Conservation (phyloP, 805 yeast species). For the Kazachstania bromeliacearum region DNA sequence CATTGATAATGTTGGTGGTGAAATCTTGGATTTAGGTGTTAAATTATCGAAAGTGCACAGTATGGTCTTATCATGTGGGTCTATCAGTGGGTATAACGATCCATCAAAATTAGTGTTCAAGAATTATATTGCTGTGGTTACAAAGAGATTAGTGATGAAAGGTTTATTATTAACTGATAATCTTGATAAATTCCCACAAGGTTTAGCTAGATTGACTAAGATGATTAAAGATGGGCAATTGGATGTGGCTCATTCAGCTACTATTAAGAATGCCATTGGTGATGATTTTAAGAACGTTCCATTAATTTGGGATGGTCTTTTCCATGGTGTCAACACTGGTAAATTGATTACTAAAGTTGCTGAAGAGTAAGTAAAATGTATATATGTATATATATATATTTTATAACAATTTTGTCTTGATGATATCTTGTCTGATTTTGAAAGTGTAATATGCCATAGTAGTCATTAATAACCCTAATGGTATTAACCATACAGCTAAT, state of each 20-base stretch:
- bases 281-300: slow-evolving; percentile 39
- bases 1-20: slow-evolving; percentile 60
- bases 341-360: slow-evolving; percentile 41
- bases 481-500: slow-evolving; percentile 24
- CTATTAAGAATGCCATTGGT: slow-evolving; percentile 34
- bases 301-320: slow-evolving; percentile 38
- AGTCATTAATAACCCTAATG: slow-evolving; percentile 22
- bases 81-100: slow-evolving; percentile 50
- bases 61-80: slow-evolving; percentile 51
- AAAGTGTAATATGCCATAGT: slow-evolving; percentile 30
- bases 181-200: slow-evolving; percentile 31
- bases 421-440: slow-evolving; percentile 28
- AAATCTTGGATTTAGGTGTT: slow-evolving; percentile 39
- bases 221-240: slow-evolving; percentile 37
- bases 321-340: slow-evolving; percentile 39
- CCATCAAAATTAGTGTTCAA: slow-evolving; percentile 29
- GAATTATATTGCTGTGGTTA: slow-evolving; percentile 37
- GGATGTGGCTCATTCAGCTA: slow-evolving; percentile 30
- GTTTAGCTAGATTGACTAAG: slow-evolving; percentile 28
- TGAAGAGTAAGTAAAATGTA: slow-evolving; percentile 7
- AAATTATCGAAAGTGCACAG: slow-evolving; percentile 32
- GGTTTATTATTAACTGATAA: slow-evolving; percentile 48
- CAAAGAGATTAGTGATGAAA: slow-evolving; percentile 40
- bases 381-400: background rate
- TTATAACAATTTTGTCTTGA: slow-evolving; percentile 25